Evolutionary conservation across 1,139 yeast species (phyloP).

Genomic region (Taiozyma sp.): DNA sequence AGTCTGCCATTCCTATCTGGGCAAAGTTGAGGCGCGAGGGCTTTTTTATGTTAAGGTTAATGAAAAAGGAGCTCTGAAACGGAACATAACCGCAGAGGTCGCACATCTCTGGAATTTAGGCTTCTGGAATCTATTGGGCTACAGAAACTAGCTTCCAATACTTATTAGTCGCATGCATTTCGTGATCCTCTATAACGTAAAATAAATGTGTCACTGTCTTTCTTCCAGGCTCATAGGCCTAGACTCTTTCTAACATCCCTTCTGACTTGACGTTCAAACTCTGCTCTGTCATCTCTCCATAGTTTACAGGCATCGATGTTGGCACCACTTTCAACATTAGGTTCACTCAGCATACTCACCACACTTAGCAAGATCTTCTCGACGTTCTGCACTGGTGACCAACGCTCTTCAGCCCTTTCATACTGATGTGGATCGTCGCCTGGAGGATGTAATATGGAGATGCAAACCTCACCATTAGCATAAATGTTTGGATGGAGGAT

Average conservation of each 20-base stretch:
- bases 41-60: not conserved
- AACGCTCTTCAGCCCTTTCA: conserved; percentile 91
- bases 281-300: conserved; percentile 80
- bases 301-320: conserved; percentile 94
- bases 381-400: conserved; percentile 97
- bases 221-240: conserved; percentile 41
- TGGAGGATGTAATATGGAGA: conserved; percentile 90
- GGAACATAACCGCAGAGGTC: not conserved
- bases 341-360: conserved; percentile 95
- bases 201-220: not conserved
- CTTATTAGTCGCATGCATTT: not conserved
- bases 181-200: not conserved
- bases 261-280: conserved; percentile 61
- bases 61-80: not conserved
- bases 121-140: not conserved
- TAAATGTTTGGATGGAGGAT: conserved; percentile 91
- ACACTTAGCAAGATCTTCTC: conserved; percentile 92
- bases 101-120: not conserved
- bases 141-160: not conserved
- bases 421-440: conserved; percentile 97
- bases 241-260: conserved; percentile 62
- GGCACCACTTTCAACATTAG: conserved; percentile 95
- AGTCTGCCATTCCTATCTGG: not conserved
- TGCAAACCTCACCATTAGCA: conserved; percentile 93
- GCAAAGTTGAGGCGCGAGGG: not conserved